phyloP scores from a whole-genome alignment of 305 asterid genomes.

The Rubia tinctorum region DNA sequence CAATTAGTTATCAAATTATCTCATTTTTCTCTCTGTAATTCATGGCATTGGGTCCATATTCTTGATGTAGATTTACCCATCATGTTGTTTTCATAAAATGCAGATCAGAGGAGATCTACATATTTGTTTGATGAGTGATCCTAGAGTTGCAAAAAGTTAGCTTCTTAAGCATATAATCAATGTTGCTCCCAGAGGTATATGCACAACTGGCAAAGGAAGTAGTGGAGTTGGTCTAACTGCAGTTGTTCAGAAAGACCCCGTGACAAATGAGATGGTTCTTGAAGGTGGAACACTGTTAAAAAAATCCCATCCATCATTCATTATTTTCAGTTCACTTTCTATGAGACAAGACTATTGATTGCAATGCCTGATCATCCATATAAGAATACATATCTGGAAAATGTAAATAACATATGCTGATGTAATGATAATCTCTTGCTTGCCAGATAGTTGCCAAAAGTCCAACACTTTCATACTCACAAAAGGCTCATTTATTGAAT shows the following conservation, averaged over 20 bases:
- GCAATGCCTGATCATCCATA: background rate
- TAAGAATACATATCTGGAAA: background rate
- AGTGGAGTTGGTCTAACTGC: conserved; percentile 99
- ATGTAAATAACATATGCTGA: background rate
- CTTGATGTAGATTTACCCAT: conserved; percentile 7
- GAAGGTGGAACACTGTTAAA: conserved; percentile 99
- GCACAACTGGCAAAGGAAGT: conserved; percentile 96
- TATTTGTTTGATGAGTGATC: conserved; percentile 97
- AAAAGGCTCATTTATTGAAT: background rate
- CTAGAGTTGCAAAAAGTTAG: conserved; percentile 98
- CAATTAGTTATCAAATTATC: background rate
- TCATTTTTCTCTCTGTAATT: background rate
- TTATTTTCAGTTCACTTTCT: background rate
- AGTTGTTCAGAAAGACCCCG: conserved; percentile 97
- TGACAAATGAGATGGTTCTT: conserved; percentile 92
- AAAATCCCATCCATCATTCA: conserved; percentile 7
- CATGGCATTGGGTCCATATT: background rate
- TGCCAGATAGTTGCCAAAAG: background rate
- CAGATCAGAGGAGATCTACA: conserved; percentile 97
- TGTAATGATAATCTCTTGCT: background rate
- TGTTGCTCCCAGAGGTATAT: conserved; percentile 94
- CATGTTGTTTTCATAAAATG: conserved; percentile 16
- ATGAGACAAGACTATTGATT: background rate
- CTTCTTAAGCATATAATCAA: conserved; percentile 94
- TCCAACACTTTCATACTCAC: background rate